Evolutionary conservation across 2,329 filamentous ascomycete species (phyloP), one percentile per base, ranked within the genome.

Genomic region (Decorospora gaudefroyi): DNA sequence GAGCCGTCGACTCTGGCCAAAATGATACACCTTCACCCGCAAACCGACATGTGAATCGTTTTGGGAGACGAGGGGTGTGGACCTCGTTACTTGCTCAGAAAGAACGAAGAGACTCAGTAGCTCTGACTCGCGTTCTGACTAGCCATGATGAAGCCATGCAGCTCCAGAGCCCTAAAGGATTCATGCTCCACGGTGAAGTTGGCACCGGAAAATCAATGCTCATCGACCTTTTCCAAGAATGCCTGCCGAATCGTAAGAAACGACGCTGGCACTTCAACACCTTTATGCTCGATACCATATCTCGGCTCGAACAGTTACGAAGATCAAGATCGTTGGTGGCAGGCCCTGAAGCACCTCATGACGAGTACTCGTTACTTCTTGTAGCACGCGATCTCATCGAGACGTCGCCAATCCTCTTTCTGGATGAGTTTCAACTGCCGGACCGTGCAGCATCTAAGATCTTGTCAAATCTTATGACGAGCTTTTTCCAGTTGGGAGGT

Each of bases 151-250:
- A 82, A 13, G 88, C 88, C 8, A 78, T 90, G 49, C 75, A 83
- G 31, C 78, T 91, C 33, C 77, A 87, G 57, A 89, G 86, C 0
- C 88, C 88, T 0, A 82, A 78, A 55, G 88, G 88, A 0, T 72
- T 93, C 11, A 84, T 92, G 62, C 76, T 93, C 0, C 88, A 89
- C 17, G 88, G 88, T 5, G 87, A 90, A 62, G 88, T 93, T 1
- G 88, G 88, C 8, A 90, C 86, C 0, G 88, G 88, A 10, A 93
- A 93, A 67, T 87, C 83, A 4, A 90, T 93, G 86, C 78, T 93
- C n/a, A 78, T 91, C 10, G 88, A 92, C 60, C 73, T 93, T 0
- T 81, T 93, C n/a, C 86, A 87, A 10, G 85, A 90, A 37, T 86
- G 85, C 36, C 71, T 93, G 3, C 88, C 88, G 1, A 90, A 83